Conservation (phyloP, 2,329 filamentous ascomycete species). For the Trichoderma sp. region DNA sequence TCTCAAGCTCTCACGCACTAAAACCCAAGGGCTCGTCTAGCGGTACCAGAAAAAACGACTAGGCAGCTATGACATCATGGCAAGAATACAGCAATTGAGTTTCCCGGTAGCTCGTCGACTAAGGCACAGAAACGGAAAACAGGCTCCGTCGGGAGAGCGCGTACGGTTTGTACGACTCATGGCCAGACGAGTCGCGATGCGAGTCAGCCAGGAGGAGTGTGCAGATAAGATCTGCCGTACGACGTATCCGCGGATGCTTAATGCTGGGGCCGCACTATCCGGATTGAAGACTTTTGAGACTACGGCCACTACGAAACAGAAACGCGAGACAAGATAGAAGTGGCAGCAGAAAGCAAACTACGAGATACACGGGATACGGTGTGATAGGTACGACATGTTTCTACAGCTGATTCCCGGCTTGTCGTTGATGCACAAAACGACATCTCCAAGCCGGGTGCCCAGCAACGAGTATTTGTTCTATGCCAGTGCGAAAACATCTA, state of each 20-base stretch:
- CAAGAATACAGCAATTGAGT: conserved; percentile 16
- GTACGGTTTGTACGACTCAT: conserved; percentile 7
- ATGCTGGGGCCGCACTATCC: conserved; percentile 5
- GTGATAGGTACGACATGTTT: conserved; percentile 49
- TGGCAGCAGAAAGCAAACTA: not conserved
- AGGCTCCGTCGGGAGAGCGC: not conserved
- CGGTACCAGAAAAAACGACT: not conserved
- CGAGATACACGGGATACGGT: not conserved
- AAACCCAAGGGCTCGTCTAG: not conserved
- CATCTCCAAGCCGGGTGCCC: conserved; percentile 59
- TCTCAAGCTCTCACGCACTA: not conserved
- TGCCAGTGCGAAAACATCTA: conserved; percentile 62
- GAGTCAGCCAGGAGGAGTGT: conserved; percentile 14
- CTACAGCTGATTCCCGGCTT: conserved; percentile 64
- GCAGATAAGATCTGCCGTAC: conserved; percentile 10
- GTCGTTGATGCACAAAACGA: conserved; percentile 58
- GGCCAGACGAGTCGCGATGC: not conserved
- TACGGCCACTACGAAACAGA: not conserved
- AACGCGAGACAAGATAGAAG: not conserved
- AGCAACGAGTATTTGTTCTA: conserved; percentile 59
- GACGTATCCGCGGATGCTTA: conserved; percentile 9
- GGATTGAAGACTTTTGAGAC: not conserved
- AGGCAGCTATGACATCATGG: conserved; percentile 17
- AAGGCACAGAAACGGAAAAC: not conserved
- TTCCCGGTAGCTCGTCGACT: not conserved